phyloP scores from a whole-genome alignment of 2,329 filamentous ascomycete species.

The Pestalotiopsis sp. region DNA sequence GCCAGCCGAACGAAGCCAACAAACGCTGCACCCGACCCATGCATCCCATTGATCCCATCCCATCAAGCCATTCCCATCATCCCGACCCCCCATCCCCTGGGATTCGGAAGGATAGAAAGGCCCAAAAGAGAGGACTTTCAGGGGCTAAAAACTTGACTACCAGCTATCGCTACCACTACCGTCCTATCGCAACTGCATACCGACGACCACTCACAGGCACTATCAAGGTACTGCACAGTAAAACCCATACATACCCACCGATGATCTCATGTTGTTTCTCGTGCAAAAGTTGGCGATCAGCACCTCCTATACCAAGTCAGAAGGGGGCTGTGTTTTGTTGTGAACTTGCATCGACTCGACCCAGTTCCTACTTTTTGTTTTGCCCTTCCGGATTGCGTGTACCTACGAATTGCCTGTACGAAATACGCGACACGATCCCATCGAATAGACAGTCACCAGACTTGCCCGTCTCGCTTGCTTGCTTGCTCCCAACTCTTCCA shows the following conservation, averaged over 20 bases:
- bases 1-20: not conserved
- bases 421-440: not conserved
- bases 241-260: not conserved
- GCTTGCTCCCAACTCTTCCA: not conserved
- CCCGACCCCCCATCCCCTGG: not conserved
- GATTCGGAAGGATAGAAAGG: not conserved
- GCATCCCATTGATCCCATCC: not conserved
- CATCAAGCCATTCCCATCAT: no score
- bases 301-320: slow-evolving; percentile 3
- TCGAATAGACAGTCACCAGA: not conserved
- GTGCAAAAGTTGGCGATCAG: not conserved
- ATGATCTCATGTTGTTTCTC: not conserved
- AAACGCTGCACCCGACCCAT: not conserved
- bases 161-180: not conserved
- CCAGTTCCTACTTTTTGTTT: not conserved
- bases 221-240: not conserved
- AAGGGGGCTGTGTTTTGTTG: not conserved
- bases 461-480: not conserved
- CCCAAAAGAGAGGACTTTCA: not conserved
- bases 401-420: no score
- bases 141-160: not conserved
- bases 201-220: not conserved
- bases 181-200: not conserved
- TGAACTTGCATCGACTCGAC: not conserved
- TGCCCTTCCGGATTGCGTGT: no score